Base-by-base conservation (phyloP, 768 basidiomycete species). In the Termitomyces sp. region DNA sequence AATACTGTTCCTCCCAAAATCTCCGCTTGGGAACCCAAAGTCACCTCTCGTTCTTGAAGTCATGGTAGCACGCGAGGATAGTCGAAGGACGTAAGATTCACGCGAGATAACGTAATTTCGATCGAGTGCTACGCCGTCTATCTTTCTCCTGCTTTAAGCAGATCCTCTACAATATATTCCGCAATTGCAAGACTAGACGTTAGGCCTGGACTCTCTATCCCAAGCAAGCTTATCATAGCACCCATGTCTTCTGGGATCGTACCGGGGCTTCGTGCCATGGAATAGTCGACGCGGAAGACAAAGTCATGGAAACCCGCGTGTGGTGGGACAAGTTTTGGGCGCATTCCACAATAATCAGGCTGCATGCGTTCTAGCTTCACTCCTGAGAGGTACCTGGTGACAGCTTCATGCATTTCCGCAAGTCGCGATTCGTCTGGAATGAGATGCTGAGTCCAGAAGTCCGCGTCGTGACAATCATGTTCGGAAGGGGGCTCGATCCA, bases 191-290 rank as follows among this genome's bases (percentile, higher is more conserved):
- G 78, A 62, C 82, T 82, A 10, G 88, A 81, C 4, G 96, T 98
- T 65, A 98, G 70, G 0, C 96, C 96, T 0, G 96, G 96, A 58
- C 88, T 91, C 66, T 97, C 93, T 58, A 98, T 93, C 0, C 94
- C 93, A 65, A 93, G 67, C 57, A 97, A 71, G 66, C 84, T 93
- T 61, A 98, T 78, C 84, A 98, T 86, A 2, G 76, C 72, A 47
- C 72, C 71, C 44, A 53, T 61, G 37, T 61, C 64, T 34, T 67
- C 66, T 45, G 59, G 66, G 50, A 54, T 48, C n/a, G 51, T 45
- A 15, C 6, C 15, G 15, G 34, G 58, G 14, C 65, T 62, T 32
- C 61, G 61, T 19, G 59, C 65, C 59, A 64, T 74, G 1, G 82
- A 77, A 63, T 83, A 82, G 65, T 93, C 84, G 21, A 70, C 78